Evolutionary conservation across 225 moss, liverwort and hornwort genomes (phyloP).

Genomic region (Pleurozium schreberi): DNA sequence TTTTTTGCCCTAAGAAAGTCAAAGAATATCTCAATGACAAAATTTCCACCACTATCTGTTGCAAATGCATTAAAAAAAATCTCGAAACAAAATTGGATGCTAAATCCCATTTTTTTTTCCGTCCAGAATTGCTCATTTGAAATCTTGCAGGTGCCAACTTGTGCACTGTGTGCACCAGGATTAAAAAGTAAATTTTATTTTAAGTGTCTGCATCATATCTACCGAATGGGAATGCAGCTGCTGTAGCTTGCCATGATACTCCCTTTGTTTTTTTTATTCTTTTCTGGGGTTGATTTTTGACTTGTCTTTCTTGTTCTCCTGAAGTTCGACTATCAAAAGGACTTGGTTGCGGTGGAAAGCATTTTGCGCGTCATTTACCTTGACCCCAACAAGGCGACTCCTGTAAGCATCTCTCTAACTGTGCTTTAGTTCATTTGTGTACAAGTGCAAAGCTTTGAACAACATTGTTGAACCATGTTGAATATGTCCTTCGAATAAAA

Average conservation of each 20-base stretch:
- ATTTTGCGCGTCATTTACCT: conserved; percentile 70
- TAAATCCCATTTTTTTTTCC: neutral
- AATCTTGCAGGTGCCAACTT: neutral
- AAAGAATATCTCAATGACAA: neutral
- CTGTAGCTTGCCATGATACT: neutral
- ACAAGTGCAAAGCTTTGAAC: neutral
- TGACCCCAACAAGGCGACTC: conserved; percentile 59
- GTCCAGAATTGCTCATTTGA: neutral
- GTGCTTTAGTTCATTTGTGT: neutral
- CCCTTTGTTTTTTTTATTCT: too few species aligned
- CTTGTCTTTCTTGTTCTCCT: neutral
- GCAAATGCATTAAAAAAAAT: neutral
- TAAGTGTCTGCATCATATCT: neutral
- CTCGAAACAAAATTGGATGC: neutral
- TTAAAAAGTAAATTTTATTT: neutral
- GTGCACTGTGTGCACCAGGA: neutral
- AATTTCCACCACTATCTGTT: neutral
- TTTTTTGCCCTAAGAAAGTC: too few species aligned
- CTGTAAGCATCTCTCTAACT: conserved; percentile 36
- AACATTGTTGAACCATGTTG: too few species aligned
- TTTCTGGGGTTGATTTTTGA: neutral
- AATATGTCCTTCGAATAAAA: neutral
- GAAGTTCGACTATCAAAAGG: conserved; percentile 78
- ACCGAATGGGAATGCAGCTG: neutral
- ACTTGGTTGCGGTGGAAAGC: conserved; percentile 62